phyloP scores from a whole-genome alignment of 257 asterid species.

The Nicotiana paniculata region DNA sequence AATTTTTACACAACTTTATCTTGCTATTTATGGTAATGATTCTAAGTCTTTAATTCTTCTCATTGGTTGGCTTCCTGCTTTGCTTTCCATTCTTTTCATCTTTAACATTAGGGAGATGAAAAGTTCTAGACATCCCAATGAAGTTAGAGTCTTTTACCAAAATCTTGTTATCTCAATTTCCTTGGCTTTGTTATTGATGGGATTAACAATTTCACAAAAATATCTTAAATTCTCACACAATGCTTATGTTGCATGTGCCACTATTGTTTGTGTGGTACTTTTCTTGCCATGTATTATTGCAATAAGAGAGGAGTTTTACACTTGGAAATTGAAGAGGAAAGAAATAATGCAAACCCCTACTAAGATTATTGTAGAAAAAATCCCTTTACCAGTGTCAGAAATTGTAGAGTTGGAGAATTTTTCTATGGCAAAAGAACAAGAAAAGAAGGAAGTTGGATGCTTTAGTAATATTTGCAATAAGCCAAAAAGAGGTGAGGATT shows the following conservation, averaged over 20 bases:
- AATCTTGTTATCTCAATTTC: constrained; percentile 16
- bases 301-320: constrained; percentile 14
- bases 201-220: constrained; percentile 21
- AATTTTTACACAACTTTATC: constrained; percentile 21
- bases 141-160: constrained; percentile 12
- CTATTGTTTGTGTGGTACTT: constrained; percentile 21
- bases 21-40: constrained; percentile 25
- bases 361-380: constrained; percentile 8
- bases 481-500: constrained; percentile 36
- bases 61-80: constrained; percentile 27
- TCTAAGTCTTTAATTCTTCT: constrained; percentile 21
- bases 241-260: constrained; percentile 21
- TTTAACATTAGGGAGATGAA: constrained; percentile 18
- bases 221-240: constrained; percentile 8
- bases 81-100: constrained; percentile 15
- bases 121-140: constrained; percentile 17
- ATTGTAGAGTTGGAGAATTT: background rate
- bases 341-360: background rate
- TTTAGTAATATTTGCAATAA: constrained; percentile 14
- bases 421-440: background rate
- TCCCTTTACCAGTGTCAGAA: background rate
- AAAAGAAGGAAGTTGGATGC: background rate
- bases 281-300: constrained; percentile 15
- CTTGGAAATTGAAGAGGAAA: constrained; percentile 5
- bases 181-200: constrained; percentile 25